These are phyloP conservation scores for Fusarium bulbicola DNA, from an alignment of 2,329 filamentous ascomycete species.

Conservation along the genomic window DNA sequence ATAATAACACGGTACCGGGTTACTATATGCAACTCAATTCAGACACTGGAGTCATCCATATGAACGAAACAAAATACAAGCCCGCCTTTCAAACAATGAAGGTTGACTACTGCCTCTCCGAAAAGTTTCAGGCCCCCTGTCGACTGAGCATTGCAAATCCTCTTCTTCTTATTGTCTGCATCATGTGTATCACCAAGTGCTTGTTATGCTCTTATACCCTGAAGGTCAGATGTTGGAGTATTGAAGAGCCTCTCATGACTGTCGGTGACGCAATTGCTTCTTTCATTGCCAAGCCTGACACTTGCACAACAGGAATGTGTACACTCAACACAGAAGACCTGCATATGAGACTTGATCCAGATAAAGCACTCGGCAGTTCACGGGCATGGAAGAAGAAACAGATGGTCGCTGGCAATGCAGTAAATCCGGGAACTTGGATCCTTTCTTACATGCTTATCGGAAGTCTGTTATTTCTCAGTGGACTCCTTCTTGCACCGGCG, in stretches of 20 bases:
- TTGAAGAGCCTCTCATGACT: neutral
- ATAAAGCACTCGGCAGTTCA: fast-evolving
- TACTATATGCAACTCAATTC: neutral
- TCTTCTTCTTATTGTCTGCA: neutral
- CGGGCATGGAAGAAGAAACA: neutral
- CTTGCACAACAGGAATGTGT: neutral
- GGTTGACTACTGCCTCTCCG: neutral
- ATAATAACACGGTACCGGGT: neutral
- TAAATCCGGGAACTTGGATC: neutral
- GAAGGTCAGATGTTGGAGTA: neutral
- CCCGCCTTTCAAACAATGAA: neutral
- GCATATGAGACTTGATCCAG: neutral
- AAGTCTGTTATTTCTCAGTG: neutral
- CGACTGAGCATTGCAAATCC: neutral
- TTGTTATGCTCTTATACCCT: neutral
- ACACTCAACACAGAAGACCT: neutral
- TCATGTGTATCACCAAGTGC: neutral
- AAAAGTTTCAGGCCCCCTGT: neutral
- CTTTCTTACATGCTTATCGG: neutral
- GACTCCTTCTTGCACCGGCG: neutral
- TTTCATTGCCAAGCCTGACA: neutral
- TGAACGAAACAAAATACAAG: neutral
- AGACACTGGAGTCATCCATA: neutral
- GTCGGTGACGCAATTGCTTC: neutral
- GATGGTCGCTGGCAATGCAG: fast-evolving